These are phyloP conservation scores for Colletotrichum euphorbiae DNA, from an alignment of 2,329 filamentous ascomycete species.

Conservation along the genomic window DNA sequence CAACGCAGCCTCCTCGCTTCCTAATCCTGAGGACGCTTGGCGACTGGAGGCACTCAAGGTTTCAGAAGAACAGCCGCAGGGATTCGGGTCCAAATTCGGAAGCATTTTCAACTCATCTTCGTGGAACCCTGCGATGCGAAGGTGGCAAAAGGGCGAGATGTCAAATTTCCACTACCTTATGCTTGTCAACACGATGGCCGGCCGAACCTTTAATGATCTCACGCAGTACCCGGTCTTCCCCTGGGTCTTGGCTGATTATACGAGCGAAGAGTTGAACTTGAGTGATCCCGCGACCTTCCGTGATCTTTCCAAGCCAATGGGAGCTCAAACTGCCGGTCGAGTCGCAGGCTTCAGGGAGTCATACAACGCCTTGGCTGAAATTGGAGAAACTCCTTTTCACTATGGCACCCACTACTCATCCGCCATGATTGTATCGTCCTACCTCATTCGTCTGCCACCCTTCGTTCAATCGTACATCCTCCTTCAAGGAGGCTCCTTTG, in stretches of 20 bases:
- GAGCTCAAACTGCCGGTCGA: slow-evolving; percentile 82
- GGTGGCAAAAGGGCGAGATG: slow-evolving; percentile 93
- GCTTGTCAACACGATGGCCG: slow-evolving; percentile 97
- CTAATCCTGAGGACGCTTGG: slow-evolving; percentile 90
- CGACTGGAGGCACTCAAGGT: slow-evolving; percentile 85
- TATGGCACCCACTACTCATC: slow-evolving; percentile 99
- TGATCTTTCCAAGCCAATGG: slow-evolving; percentile 96
- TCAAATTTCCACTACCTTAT: slow-evolving; percentile 99
- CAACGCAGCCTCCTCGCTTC: slow-evolving; percentile 73
- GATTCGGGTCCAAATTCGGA: slow-evolving; percentile 87
- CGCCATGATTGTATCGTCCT: slow-evolving; percentile 98
- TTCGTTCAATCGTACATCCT: slow-evolving; percentile 97
- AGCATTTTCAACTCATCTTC: slow-evolving; percentile 89
- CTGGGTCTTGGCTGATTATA: slow-evolving; percentile 96
- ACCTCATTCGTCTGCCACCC: slow-evolving; percentile 92
- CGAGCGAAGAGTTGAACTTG: slow-evolving; percentile 90
- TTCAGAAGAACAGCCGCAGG: slow-evolving; percentile 68
- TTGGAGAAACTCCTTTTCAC: slow-evolving; percentile 93
- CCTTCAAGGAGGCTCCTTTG: slow-evolving; percentile 94
- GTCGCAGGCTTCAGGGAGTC: slow-evolving; percentile 85
- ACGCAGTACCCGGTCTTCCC: slow-evolving; percentile 99
- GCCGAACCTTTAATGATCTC: slow-evolving; percentile 95
- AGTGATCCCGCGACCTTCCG: slow-evolving; percentile 87
- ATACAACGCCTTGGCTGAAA: slow-evolving; percentile 89
- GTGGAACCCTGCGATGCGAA: slow-evolving; percentile 85